Conservation (phyloP, 2,329 filamentous ascomycete species). For the Penicillium sp. region DNA sequence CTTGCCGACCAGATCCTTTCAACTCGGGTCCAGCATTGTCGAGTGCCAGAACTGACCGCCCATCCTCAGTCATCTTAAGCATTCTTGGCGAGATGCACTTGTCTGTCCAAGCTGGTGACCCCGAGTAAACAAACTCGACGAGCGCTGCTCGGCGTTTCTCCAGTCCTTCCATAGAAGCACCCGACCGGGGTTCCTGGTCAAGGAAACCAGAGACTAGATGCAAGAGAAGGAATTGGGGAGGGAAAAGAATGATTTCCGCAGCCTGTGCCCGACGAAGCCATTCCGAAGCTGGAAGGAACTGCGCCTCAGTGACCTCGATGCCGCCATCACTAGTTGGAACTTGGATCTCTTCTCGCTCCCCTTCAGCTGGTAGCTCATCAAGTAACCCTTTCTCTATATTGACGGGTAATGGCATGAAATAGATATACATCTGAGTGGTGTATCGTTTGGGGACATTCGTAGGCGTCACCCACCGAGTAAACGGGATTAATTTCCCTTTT, state of each 20-base stretch:
- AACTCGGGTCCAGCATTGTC: conserved; percentile 59
- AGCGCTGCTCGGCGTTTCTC: conserved; percentile 46
- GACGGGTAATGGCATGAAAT: conserved; percentile 70
- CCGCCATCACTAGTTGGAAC: conserved; percentile 71
- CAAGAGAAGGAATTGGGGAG: conserved; percentile 73
- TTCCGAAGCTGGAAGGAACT: conserved; percentile 67
- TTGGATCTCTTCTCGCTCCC: conserved; percentile 60
- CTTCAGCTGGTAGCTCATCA: conserved; percentile 37
- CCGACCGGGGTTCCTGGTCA: conserved; percentile 33
- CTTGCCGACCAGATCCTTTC: conserved; percentile 49
- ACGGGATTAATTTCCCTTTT: conserved; percentile 68
- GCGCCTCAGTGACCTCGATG: conserved; percentile 71
- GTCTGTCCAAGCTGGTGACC: conserved; percentile 47
- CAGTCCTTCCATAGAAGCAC: conserved; percentile 28
- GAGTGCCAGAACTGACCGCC: conserved; percentile 54
- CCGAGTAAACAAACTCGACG: conserved; percentile 50
- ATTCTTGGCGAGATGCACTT: conserved; percentile 49
- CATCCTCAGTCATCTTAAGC: conserved; percentile 44
- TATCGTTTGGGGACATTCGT: conserved; percentile 70
- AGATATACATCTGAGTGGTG: conserved; percentile 95
- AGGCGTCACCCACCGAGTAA: conserved; percentile 91
- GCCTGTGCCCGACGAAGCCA: conserved; percentile 67
- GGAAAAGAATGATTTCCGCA: conserved; percentile 79
- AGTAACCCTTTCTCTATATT: conserved; percentile 31
- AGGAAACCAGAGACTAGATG: conserved; percentile 54